Evolutionary conservation across 2,329 filamentous ascomycete genomes (phyloP).

Genomic region (Xylaria sp.): DNA sequence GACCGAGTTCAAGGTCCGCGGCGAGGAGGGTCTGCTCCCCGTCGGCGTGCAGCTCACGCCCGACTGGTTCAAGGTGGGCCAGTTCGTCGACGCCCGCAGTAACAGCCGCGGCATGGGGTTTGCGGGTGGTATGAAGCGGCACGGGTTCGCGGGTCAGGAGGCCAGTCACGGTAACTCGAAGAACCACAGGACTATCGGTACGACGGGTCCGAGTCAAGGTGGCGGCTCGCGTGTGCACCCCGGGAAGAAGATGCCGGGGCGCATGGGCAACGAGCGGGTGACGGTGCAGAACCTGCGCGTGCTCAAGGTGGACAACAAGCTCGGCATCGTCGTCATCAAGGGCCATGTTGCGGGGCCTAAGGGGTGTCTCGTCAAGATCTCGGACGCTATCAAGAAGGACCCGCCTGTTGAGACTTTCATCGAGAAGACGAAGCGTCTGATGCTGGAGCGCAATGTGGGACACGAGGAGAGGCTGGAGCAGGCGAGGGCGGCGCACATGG

Average conservation of each 20-base stretch:
- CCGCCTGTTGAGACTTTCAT: constrained; percentile 62
- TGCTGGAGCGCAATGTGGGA: constrained; percentile 60
- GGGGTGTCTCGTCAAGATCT: constrained; percentile 82
- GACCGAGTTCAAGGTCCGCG: constrained; percentile 86
- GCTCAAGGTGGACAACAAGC: constrained; percentile 84
- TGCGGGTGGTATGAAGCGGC: constrained; percentile 96
- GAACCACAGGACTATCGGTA: constrained; percentile 92
- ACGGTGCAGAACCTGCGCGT: constrained; percentile 94
- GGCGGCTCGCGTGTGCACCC: constrained; percentile 91
- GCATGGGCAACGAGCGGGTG: constrained; percentile 89
- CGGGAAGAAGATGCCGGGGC: constrained; percentile 97
- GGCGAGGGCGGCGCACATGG: constrained; percentile 62
- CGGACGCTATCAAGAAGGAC: constrained; percentile 89
- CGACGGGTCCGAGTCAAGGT: constrained; percentile 87
- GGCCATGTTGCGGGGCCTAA: constrained; percentile 90
- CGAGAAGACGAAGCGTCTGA: constrained; percentile 55
- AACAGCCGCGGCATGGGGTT: constrained; percentile 91
- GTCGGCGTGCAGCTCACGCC: constrained; percentile 81
- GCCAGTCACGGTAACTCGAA: constrained; percentile 95
- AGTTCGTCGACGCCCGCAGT: constrained; percentile 86
- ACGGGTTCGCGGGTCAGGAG: constrained; percentile 88
- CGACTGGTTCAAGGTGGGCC: constrained; percentile 91
- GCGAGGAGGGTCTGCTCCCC: constrained; percentile 75
- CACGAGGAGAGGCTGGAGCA: constrained; percentile 58
- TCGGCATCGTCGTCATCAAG: constrained; percentile 88